phyloP scores from a whole-genome alignment of 2,329 filamentous ascomycete species.

The Emmonsiellopsis sp. region DNA sequence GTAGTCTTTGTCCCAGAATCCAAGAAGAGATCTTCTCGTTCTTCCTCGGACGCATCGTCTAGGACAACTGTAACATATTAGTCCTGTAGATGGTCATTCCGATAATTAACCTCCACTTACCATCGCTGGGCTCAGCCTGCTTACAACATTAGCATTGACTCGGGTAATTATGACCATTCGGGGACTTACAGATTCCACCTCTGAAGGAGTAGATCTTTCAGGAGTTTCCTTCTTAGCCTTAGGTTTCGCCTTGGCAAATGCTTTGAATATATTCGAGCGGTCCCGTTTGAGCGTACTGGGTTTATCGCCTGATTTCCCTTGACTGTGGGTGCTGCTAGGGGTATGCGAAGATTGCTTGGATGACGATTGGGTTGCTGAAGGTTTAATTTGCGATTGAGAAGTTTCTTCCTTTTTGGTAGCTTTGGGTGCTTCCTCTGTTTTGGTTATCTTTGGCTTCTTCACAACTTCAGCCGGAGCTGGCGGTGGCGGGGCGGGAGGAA shows the following conservation, averaged over 20 bases:
- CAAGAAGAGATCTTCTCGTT: conserved; percentile 43
- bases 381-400: not conserved
- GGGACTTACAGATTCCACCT: conserved; percentile 26
- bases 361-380: not conserved
- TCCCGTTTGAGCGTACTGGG: conserved; percentile 46
- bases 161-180: not conserved
- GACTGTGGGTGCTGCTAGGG: conserved; percentile 12
- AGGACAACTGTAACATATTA: conserved; percentile 26
- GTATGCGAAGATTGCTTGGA: not conserved
- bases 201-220: conserved; percentile 25
- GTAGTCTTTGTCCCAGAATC: conserved; percentile 26
- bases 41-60: conserved; percentile 47
- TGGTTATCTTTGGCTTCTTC: conserved; percentile 20
- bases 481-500: conserved; percentile 28
- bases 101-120: conserved; percentile 22
- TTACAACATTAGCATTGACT: conserved; percentile 9
- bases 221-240: conserved; percentile 41
- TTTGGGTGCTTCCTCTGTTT: conserved; percentile 16
- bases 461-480: conserved; percentile 21
- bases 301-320: conserved; percentile 29
- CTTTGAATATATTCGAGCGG: conserved; percentile 60
- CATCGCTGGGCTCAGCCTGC: conserved; percentile 37
- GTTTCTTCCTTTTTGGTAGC: conserved; percentile 24
- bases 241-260: conserved; percentile 63
- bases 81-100: not conserved